Base-by-base conservation (phyloP, 2,329 filamentous ascomycete genomes). In the Aspergillus sp. region DNA sequence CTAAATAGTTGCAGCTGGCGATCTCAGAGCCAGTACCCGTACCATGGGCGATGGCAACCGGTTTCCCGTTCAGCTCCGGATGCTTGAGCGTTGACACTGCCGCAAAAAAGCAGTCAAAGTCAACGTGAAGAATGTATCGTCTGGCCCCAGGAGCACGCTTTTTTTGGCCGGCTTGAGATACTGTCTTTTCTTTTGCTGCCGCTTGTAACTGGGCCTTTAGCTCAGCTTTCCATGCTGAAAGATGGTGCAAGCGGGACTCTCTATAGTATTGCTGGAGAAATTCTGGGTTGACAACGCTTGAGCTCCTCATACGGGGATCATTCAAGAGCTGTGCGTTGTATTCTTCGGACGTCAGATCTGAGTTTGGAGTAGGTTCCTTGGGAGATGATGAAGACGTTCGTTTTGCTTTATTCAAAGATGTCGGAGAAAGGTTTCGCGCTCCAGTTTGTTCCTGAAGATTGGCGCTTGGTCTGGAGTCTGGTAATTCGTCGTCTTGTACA, bases 21-120 rank as follows among this genome's bases (percentile, higher is more conserved):
- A 98, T 97, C 63, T 98, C 93, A 0, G 91, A 95, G 0, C 88
- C 89, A 20, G 81, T 82, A 0, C 91, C 91, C 41, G 79, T 80
- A 4, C 91, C 86, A 62, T 98, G 93, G 3, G 93, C 91, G 30
- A 98, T 87, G 1, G 88, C 93, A 2, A 86, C 83, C 0, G 94
- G 93, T 61, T 90, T 91, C 44, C 87, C 83, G 35, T 76, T 73
- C 51, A 81, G 84, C 17, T 94, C 82, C 0, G 91, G 90, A 20
- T 83, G 77, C 46, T 83, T 86, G 58, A 90, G 89, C 15, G 86
- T 69, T 0, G 93, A 96, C 0, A 98, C 88, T 0, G 94, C 88
- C 50, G 90, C 95, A 68, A 98, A 98, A 71, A 98, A 98, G 67
- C 90, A 93, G 69, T 98, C 94, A 65, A 98, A 98, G 63, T 98